Evolutionary conservation across 2,329 filamentous ascomycete species (phyloP).

Genomic region (Neocucurbitaria cava): DNA sequence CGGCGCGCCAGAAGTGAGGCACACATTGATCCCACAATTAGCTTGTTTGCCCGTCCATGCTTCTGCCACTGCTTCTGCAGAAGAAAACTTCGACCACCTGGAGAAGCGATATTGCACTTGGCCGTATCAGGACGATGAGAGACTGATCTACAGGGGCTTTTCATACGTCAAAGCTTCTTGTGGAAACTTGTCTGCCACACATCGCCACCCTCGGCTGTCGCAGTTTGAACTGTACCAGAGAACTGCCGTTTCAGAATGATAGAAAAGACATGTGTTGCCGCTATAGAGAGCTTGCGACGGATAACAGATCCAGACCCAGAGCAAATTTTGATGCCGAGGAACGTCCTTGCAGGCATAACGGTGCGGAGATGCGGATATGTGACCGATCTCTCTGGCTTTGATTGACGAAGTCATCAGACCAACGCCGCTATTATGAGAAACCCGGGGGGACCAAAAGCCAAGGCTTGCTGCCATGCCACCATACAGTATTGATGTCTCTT

Average conservation of each 20-base stretch:
- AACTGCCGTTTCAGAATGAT: slow-evolving; percentile 28
- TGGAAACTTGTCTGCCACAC: slow-evolving; percentile 16
- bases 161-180: slow-evolving; percentile 26
- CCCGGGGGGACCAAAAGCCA: neutral
- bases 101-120: slow-evolving; percentile 12
- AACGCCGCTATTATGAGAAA: slow-evolving; percentile 1
- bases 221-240: slow-evolving; percentile 10
- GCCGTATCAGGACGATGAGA: slow-evolving; percentile 14
- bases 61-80: slow-evolving; percentile 6
- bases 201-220: slow-evolving; percentile 25
- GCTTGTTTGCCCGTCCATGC: slow-evolving; percentile 3
- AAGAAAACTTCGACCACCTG: slow-evolving; percentile 5
- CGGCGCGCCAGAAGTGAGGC: slow-evolving; percentile 19
- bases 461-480: neutral
- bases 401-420: slow-evolving; percentile 26
- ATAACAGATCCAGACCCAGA: slow-evolving; percentile 12
- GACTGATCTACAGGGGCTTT: slow-evolving; percentile 29
- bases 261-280: slow-evolving; percentile 19
- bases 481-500: neutral
- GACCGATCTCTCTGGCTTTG: slow-evolving; percentile 22
- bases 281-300: slow-evolving; percentile 23
- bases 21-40: slow-evolving; percentile 3
- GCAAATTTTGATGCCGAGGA: slow-evolving; percentile 9
- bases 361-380: slow-evolving; percentile 35
- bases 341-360: slow-evolving; percentile 35